Evolutionary conservation across 78 protist species (phyloP).

Genomic region (Chrysochromulina parva): DNA sequence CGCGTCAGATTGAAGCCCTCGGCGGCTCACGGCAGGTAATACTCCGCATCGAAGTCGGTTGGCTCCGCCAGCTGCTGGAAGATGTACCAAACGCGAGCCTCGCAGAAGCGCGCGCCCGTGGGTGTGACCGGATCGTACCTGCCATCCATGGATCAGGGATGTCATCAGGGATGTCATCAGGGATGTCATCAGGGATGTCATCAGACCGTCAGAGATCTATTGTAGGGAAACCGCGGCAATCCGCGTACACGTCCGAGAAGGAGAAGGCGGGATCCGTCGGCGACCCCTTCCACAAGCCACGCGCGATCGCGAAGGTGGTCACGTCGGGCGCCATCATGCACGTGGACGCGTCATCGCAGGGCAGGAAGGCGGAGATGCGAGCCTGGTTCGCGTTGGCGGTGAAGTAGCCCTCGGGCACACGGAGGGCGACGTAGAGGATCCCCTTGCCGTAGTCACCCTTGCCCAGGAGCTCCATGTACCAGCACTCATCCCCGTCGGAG

Average conservation of each 20-base stretch:
- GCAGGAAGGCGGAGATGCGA: constrained; percentile 20
- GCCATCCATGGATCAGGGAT: too few species aligned
- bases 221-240: too few species aligned
- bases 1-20: too few species aligned
- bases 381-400: constrained; percentile 60
- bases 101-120: constrained; percentile 35
- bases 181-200: too few species aligned
- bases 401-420: constrained; percentile 45
- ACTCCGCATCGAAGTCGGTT: not conserved
- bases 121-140: constrained; percentile 25
- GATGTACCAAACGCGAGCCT: constrained; percentile 45
- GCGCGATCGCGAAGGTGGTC: too few species aligned
- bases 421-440: constrained; percentile 43
- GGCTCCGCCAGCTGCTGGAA: not conserved
- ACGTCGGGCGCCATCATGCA: too few species aligned
- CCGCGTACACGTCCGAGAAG: constrained; percentile 33
- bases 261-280: not conserved
- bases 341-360: not conserved
- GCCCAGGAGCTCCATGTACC: constrained; percentile 51
- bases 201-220: too few species aligned
- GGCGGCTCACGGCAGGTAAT: not conserved
- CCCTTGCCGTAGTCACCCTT: constrained; percentile 44
- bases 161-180: too few species aligned
- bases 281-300: too few species aligned
- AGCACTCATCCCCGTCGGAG: constrained; percentile 42